phyloP scores from a whole-genome alignment of 352 stramenopile genomes.

The Phytopythium oedochilum region DNA sequence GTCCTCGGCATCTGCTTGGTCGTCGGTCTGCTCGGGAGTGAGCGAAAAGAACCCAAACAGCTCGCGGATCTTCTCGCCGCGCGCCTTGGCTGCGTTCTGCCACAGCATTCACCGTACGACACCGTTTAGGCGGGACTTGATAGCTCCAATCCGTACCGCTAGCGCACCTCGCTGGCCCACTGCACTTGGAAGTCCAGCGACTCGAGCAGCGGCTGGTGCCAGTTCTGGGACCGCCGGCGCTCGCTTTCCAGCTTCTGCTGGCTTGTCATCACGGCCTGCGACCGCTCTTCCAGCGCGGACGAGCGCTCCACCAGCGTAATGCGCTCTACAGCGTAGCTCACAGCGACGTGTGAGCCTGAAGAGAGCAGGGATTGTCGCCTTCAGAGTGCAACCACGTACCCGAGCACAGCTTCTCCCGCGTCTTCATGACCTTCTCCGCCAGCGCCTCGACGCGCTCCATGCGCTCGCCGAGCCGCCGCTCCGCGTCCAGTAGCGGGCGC shows the following conservation, averaged over 20 bases:
- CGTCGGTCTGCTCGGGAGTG: slow-evolving; percentile 1
- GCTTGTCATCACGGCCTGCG: slow-evolving; percentile 28
- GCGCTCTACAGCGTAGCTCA: slow-evolving; percentile 22
- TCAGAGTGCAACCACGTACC: slow-evolving; percentile 19
- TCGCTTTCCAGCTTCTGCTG: slow-evolving; percentile 39
- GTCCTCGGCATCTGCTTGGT: neutral
- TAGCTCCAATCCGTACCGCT: no score
- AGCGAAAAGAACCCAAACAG: slow-evolving; percentile 63
- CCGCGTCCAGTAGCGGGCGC: slow-evolving; percentile 41
- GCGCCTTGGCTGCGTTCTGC: slow-evolving; percentile 58
- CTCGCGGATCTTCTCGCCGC: slow-evolving; percentile 64
- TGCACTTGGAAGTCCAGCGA: slow-evolving; percentile 67
- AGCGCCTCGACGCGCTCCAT: slow-evolving; percentile 57
- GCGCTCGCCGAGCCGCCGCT: slow-evolving; percentile 37
- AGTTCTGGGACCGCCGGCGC: slow-evolving; percentile 17
- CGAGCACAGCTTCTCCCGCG: slow-evolving; percentile 60
- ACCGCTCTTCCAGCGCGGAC: slow-evolving; percentile 41
- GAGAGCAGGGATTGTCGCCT: no score
- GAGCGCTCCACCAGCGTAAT: slow-evolving; percentile 55
- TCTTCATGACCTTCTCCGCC: slow-evolving; percentile 65
- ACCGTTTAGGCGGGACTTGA: neutral
- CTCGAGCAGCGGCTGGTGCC: slow-evolving; percentile 51
- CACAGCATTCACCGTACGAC: neutral
- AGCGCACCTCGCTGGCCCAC: slow-evolving; percentile 49
- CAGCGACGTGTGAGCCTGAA: no score